These are phyloP conservation scores for Lentinula edodes DNA, from an alignment of 768 basidiomycete species.

Conservation along the genomic window DNA sequence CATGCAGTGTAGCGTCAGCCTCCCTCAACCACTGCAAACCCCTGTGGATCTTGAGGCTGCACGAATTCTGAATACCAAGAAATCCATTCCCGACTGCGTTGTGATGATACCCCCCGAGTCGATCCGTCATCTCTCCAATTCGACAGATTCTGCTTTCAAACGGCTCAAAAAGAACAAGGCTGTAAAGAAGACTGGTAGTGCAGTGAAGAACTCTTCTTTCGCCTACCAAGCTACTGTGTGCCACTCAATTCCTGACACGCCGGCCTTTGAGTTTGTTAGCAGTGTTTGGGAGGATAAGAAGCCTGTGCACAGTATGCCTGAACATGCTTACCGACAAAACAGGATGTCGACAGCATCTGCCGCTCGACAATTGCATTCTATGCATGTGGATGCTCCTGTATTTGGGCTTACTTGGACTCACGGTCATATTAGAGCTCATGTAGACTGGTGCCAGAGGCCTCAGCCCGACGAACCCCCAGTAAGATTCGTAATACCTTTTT, in stretches of 20 bases:
- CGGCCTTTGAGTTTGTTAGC: conserved; percentile 48
- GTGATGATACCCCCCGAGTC: conserved; percentile 36
- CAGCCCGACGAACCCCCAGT: conserved; percentile 26
- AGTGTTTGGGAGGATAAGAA: conserved; percentile 61
- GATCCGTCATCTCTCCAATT: conserved; percentile 36
- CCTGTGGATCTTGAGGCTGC: conserved; percentile 21
- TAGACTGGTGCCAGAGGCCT: conserved; percentile 44
- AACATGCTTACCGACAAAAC: conserved; percentile 54
- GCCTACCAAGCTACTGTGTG: conserved; percentile 47
- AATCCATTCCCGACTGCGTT: conserved; percentile 43
- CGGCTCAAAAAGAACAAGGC: conserved; percentile 33
- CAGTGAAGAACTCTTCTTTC: conserved; percentile 40
- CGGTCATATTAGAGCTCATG: conserved; percentile 45
- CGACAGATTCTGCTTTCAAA: conserved; percentile 42
- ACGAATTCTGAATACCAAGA: conserved; percentile 40
- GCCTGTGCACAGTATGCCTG: conserved; percentile 39
- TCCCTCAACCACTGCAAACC: conserved; percentile 35
- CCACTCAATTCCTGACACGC: conserved; percentile 37
- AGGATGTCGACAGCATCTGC: conserved; percentile 48
- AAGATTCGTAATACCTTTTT: conserved; percentile 11
- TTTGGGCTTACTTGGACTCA: conserved; percentile 52
- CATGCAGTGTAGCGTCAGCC: conserved; percentile 40
- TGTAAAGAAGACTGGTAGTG: conserved; percentile 29
- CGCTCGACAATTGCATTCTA: conserved; percentile 43
- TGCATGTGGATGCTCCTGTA: conserved; percentile 39